Evolutionary conservation across 2,329 filamentous ascomycete genomes (phyloP).

Genomic region (Neopestalotiopsis sp.): DNA sequence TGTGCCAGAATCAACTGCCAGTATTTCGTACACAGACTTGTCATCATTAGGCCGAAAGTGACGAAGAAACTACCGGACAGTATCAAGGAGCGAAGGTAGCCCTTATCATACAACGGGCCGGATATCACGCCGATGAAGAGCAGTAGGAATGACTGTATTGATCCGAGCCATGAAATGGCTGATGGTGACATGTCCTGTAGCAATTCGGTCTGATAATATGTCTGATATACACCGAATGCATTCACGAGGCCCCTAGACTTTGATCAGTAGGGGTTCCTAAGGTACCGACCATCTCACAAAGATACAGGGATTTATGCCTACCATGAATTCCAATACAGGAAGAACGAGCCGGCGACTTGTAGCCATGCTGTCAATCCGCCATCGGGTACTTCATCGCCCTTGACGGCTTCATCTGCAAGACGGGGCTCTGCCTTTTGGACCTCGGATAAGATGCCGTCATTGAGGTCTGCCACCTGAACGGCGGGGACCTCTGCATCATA

Average conservation of each 20-base stretch:
- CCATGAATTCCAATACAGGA: slow-evolving; percentile 13
- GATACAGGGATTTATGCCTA: neutral
- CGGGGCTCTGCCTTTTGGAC: slow-evolving; percentile 7
- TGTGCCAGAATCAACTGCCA: slow-evolving; percentile 44
- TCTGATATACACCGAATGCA: slow-evolving; percentile 13
- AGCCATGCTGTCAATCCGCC: slow-evolving; percentile 45
- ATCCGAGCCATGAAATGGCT: slow-evolving; percentile 18
- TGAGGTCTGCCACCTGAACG: neutral
- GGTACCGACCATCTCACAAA: neutral
- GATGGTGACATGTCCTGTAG: slow-evolving; percentile 10
- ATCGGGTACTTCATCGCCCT: slow-evolving; percentile 28
- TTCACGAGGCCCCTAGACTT: slow-evolving; percentile 27
- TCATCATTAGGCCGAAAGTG: slow-evolving; percentile 36
- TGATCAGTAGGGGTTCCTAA: slow-evolving; percentile 26
- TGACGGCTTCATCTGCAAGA: neutral
- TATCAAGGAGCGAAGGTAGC: slow-evolving; percentile 29
- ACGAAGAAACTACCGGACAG: slow-evolving; percentile 30
- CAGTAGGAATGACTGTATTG: slow-evolving; percentile 34
- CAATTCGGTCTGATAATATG: slow-evolving; percentile 7
- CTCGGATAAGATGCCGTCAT: slow-evolving; percentile 7
- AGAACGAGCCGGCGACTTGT: slow-evolving; percentile 41
- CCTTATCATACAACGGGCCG: slow-evolving; percentile 35
- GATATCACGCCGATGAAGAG: slow-evolving; percentile 32
- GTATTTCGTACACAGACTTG: slow-evolving; percentile 30
- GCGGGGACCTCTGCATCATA: neutral